A percentile compares a stretch with the other conserved stretches of the same genome.
Conservation (phyloP, 257 asterid genomes). For the Paulownia fortunei region DNA sequence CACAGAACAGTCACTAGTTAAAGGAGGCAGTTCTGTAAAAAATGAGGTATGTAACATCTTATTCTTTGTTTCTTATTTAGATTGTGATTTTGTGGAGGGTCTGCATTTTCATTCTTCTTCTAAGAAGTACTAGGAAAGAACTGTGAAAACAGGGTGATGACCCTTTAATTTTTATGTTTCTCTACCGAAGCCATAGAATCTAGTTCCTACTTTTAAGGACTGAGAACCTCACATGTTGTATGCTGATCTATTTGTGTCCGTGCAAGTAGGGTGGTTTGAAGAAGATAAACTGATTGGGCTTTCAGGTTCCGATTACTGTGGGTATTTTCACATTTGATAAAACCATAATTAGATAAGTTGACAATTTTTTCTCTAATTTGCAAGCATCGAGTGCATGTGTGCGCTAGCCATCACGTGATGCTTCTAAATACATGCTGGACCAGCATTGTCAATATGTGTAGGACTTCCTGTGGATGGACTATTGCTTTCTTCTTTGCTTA, state of each 20-base stretch:
- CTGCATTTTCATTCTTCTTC: conserved; percentile 24
- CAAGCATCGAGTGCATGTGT: conserved; percentile 2
- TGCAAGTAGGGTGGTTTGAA: background rate
- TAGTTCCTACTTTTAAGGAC: conserved; percentile 13
- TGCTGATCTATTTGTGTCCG: conserved; percentile 5
- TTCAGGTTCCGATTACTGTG: conserved; percentile 1
- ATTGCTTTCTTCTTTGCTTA: conserved; percentile 22
- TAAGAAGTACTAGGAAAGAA: conserved; percentile 4
- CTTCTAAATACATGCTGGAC: conserved; percentile 26
- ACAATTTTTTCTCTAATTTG: conserved; percentile 9
- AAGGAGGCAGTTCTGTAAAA: conserved; percentile 66
- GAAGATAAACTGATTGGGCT: background rate
- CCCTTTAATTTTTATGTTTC: conserved; percentile 8
- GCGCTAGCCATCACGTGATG: conserved; percentile 9
- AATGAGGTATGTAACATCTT: conserved; percentile 54
- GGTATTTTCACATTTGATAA: conserved; percentile 5
- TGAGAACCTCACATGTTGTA: conserved; percentile 7
- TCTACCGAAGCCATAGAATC: conserved; percentile 7
- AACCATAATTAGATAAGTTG: conserved; percentile 1
- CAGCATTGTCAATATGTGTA: conserved; percentile 12
- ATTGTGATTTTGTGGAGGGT: conserved; percentile 18
- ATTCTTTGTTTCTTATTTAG: conserved; percentile 9
- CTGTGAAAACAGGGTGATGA: conserved; percentile 15
- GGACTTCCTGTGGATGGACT: conserved; percentile 25
- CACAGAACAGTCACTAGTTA: conserved; percentile 68